Base-by-base conservation (phyloP, 768 basidiomycete genomes). In the Cystofilobasidium ferigula region DNA sequence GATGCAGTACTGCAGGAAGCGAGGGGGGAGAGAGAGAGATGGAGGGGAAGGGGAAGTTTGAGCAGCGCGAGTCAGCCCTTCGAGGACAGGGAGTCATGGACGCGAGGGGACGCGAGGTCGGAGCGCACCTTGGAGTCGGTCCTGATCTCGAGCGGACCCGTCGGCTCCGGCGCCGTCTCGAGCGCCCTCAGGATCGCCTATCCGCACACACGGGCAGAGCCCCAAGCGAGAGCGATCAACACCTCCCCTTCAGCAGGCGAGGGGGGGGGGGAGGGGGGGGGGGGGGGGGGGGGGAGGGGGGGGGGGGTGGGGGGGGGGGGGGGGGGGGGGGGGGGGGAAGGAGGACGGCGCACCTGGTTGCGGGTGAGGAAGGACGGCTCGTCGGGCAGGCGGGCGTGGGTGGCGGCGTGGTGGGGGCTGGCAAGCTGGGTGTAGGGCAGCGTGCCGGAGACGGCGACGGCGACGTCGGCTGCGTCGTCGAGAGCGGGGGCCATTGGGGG, bases 131-230 rank as follows among this genome's bases (percentile, higher is more conserved):
- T 56, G n/a, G 53, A 67, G 35, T 67, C 65, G n/a, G 65, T 61
- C 30, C 65, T 13, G n/a, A 67, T 67, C 61, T 67, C 65, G 24
- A 67, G 48, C n/a, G 65, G 65, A 8, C 54, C 42, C 0, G 13
- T 43, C 6, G 38, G 35, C 18, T 56, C 60, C 20, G 65, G 60
- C n/a, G 65, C 60, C 13, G 53, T 62, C 42, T 67, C 65, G 42
- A 67, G 48, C n/a, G 65, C 65, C 18, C 47, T 30, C 35, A 62
- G 35, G 54, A 67, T 67, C 30, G 65, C 63, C 63, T 63, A 10
- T 5, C 20, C n/a, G n/a, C n/a, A n/a, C n/a, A n/a, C n/a, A n/a
- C n/a, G n/a, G n/a, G n/a, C n/a, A n/a, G n/a, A n/a, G n/a, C n/a
- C n/a, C n/a, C n/a, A n/a, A n/a, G n/a, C 4, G 26, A 13, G 5